Conservation (phyloP, 495 filamentous ascomycete species). For the Rhypophila decipiens region DNA sequence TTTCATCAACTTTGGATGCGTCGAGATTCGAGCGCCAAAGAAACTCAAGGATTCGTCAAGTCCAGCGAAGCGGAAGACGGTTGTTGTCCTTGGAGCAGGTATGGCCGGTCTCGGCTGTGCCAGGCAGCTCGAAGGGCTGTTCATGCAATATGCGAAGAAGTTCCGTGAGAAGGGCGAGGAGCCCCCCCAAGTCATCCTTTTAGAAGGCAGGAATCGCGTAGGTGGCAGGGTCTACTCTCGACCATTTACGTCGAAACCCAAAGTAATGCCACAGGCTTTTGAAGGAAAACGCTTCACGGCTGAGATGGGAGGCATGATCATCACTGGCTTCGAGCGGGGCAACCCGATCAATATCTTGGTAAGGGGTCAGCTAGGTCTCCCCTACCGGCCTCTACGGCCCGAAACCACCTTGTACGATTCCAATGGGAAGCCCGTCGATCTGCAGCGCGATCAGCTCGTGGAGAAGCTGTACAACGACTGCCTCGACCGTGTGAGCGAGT, state of each 20-base stretch:
- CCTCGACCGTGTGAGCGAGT: conserved; percentile 81
- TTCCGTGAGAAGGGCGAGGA: conserved; percentile 57
- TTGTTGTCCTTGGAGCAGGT: conserved; percentile 90
- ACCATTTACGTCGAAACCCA: conserved; percentile 49
- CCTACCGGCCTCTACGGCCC: conserved; percentile 76
- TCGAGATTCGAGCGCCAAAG: conserved; percentile 47
- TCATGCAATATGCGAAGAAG: conserved; percentile 64
- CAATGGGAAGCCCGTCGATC: conserved; percentile 74
- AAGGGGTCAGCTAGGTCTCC: conserved; percentile 81
- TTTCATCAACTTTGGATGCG: conserved; percentile 95
- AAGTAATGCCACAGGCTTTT: conserved; percentile 20
- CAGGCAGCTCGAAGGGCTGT: conserved; percentile 79
- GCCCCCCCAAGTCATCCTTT: conserved; percentile 66
- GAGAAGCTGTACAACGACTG: conserved; percentile 92
- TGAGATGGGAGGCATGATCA: conserved; percentile 95
- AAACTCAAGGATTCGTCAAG: conserved; percentile 18
- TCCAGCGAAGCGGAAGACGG: conserved; percentile 50
- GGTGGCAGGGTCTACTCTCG: conserved; percentile 96
- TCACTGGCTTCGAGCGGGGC: conserved; percentile 91
- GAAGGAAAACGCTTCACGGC: conserved; percentile 68
- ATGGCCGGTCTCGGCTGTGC: conserved; percentile 90
- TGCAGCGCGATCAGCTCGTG: conserved; percentile 71
- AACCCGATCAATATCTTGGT: conserved; percentile 90
- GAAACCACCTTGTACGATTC: conserved; percentile 86
- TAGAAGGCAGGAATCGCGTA: conserved; percentile 82